phyloP scores from a whole-genome alignment of 768 basidiomycete genomes.

The Auricularia sp. region DNA sequence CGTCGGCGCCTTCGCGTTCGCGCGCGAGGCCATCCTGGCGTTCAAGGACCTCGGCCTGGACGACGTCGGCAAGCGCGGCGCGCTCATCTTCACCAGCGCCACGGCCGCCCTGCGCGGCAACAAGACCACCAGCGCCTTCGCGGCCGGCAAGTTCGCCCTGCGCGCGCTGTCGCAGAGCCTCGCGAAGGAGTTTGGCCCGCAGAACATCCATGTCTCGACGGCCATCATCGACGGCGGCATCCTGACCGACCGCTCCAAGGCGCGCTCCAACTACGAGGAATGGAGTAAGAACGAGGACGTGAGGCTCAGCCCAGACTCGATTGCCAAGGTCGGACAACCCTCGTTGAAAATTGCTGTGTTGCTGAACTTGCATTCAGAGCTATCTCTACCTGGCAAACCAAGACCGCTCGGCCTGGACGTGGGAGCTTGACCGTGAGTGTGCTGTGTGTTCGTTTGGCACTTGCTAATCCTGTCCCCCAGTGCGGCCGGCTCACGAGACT shows the following conservation, averaged over 20 bases:
- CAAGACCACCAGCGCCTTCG: constrained; percentile 46
- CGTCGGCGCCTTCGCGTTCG: constrained; percentile 52
- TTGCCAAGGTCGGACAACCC: neutral
- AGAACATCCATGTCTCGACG: constrained; percentile 66
- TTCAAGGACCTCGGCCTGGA: constrained; percentile 37
- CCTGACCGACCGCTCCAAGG: neutral
- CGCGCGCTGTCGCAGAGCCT: constrained; percentile 61
- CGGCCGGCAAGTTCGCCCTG: constrained; percentile 54
- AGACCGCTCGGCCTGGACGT: constrained; percentile 64
- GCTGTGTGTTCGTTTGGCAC: too few species aligned
- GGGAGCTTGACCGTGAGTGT: constrained; percentile 67
- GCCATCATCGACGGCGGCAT: constrained; percentile 59
- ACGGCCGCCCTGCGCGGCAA: constrained; percentile 61
- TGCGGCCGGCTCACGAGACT: too few species aligned
- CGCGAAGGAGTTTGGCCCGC: constrained; percentile 63
- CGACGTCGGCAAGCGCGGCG: constrained; percentile 45
- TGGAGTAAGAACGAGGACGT: constrained; percentile 38
- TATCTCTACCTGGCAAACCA: constrained; percentile 60
- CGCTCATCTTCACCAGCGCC: constrained; percentile 64
- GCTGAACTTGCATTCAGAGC: constrained; percentile 29
- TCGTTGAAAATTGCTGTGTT: neutral
- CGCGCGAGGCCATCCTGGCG: constrained; percentile 48
- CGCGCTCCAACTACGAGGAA: constrained; percentile 13
- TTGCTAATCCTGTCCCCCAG: too few species aligned
- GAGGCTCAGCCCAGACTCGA: constrained; percentile 28